These are phyloP conservation scores for Fallopia convolvulus DNA, from an alignment of 148 eudicot genomes.

Conservation along the genomic window DNA sequence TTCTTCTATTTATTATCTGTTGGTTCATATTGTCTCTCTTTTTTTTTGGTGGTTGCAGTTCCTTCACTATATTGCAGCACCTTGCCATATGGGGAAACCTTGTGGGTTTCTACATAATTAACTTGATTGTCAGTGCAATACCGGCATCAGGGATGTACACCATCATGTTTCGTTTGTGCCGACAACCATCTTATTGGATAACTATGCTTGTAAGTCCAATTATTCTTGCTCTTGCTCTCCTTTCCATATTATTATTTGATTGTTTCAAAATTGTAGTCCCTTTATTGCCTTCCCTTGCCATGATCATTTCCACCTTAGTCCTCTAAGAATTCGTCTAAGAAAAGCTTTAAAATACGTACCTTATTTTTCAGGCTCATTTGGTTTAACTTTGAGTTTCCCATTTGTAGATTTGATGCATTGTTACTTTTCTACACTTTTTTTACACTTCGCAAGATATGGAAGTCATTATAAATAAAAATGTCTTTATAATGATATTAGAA, in stretches of 20 bases:
- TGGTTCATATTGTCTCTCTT: neutral
- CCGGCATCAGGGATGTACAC: conserved; percentile 93
- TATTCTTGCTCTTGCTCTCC: neutral
- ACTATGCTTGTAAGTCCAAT: conserved; percentile 77
- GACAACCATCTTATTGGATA: conserved; percentile 84
- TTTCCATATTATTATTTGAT: neutral
- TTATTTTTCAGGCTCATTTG: too few relatives aligned
- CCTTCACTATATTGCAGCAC: conserved; percentile 86
- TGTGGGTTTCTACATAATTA: conserved; percentile 68
- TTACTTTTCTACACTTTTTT: too few relatives aligned
- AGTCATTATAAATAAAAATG: too few relatives aligned
- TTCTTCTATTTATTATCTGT: neutral
- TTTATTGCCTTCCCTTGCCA: neutral
- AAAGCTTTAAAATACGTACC: neutral
- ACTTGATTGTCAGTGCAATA: conserved; percentile 70
- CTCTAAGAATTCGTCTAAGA: neutral
- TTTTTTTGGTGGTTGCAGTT: conserved; percentile 37
- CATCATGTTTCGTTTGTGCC: conserved; percentile 90
- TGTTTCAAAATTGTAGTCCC: neutral
- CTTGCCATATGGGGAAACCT: conserved; percentile 97
- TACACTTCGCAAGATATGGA: too few relatives aligned
- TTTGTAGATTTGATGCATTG: too few relatives aligned
- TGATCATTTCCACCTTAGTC: neutral
- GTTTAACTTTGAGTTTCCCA: too few relatives aligned
- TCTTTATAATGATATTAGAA: too few relatives aligned